A percentile compares a stretch with the other conserved stretches of the same genome.
These are phyloP conservation scores for Nyctanthes arbortristis DNA, from an alignment of 257 asterid species.

Conservation along the genomic window DNA sequence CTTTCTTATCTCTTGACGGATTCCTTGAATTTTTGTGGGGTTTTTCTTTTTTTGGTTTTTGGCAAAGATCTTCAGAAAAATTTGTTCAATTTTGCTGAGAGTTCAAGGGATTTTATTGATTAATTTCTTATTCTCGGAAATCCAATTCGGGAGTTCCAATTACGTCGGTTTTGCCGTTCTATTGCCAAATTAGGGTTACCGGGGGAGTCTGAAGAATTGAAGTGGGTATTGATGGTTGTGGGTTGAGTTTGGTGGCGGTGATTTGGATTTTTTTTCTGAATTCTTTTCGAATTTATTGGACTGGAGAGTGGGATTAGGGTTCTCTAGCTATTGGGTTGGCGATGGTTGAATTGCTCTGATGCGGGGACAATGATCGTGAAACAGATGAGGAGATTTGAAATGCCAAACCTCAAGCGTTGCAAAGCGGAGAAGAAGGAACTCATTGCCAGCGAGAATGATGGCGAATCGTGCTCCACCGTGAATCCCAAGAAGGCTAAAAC, in stretches of 20 bases:
- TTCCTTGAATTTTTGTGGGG: neutral
- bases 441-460: slow-evolving; percentile 25
- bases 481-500: slow-evolving; percentile 29
- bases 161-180: slow-evolving; percentile 25
- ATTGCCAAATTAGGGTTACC: slow-evolving; percentile 32
- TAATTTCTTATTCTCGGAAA: neutral
- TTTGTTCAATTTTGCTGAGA: neutral
- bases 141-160: slow-evolving; percentile 7
- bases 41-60: neutral
- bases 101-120: neutral
- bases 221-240: neutral
- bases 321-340: slow-evolving; percentile 11
- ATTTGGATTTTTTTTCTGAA: slow-evolving; percentile 6
- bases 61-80: neutral
- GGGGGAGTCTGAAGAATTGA: slow-evolving; percentile 6
- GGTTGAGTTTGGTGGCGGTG: slow-evolving; percentile 23
- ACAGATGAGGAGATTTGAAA: slow-evolving; percentile 33
- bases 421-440: slow-evolving; percentile 40
- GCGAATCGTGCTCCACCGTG: slow-evolving; percentile 34
- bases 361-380: slow-evolving; percentile 44
- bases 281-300: neutral
- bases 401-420: slow-evolving; percentile 80
- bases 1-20: neutral
- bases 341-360: slow-evolving; percentile 23
- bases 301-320: slow-evolving; percentile 29